Evolutionary conservation across 2,329 filamentous ascomycete species (phyloP), one percentile per base, ranked within the genome.

Genomic region (Fusarium ambrosium): DNA sequence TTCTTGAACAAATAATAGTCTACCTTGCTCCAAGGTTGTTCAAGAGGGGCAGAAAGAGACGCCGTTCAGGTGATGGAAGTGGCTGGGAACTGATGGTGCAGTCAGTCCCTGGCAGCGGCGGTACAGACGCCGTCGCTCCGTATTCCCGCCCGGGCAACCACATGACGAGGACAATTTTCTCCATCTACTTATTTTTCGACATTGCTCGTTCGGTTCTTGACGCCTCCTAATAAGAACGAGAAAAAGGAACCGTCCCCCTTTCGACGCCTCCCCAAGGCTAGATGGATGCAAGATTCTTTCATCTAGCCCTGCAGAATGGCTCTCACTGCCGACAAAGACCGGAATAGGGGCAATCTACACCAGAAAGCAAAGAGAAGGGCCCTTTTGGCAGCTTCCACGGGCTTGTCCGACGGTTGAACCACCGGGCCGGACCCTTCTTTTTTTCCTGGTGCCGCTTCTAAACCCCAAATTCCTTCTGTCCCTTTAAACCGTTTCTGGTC

Each of bases 391-490:
- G 37, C 55, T 58, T 68, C 45, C 9, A 55, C 45, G 32, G 61
- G 48, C 48, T 53, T 53, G 48, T 53, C 24, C 34, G 60, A 71
- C 70, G 68, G 59, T 72, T 72, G 60, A 72, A 62, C 69, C 64
- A 72, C 70, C 39, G 56, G 64, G 41, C 70, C 64, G 64, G 64
- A 58, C 64, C 68, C 63, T 58, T 63, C 58, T 34, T 62, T 59
- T 51, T 37, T 27, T 48, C 68, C 39, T 69, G 27, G 32, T 53
- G 63, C 59, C 29, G 66, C 43, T 71, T 71, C 66, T 69, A 36
- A 43, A 70, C 64, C 29, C 58, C 22, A 45, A 60, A 48, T 53
- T 51, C 32, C 64, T 16, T 55, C 24, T 45, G 56, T 37, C 36
- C 43, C 43, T 32, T 24, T 39, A 53, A 61, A 61, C 39, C 37